These are phyloP conservation scores for Blastocystis sp. DNA, from an alignment of 352 stramenopile genomes.

Conservation along the genomic window DNA sequence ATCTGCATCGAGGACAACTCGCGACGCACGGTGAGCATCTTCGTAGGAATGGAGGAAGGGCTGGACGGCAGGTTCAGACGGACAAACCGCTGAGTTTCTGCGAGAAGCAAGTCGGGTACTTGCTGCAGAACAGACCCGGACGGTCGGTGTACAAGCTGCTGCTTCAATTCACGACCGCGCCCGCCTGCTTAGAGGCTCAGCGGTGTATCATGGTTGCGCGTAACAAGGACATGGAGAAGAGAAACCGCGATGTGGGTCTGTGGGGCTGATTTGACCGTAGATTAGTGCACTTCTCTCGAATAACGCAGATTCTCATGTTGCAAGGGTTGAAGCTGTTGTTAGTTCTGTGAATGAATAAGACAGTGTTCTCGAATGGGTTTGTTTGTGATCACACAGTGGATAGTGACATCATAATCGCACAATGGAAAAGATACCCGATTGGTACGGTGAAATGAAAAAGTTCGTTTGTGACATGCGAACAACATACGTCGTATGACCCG, in stretches of 20 bases:
- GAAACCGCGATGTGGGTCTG: not conserved
- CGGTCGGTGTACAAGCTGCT: conserved; percentile 1
- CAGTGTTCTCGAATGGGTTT: not conserved
- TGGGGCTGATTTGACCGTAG: not conserved
- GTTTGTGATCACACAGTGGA: no score
- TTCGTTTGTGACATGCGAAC: not conserved
- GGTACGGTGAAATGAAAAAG: not conserved
- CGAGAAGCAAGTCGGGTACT: not conserved
- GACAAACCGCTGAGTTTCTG: not conserved
- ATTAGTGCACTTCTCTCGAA: not conserved
- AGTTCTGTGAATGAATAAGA: not conserved
- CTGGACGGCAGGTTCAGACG: not conserved
- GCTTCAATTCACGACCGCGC: conserved; percentile 3
- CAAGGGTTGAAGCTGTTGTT: not conserved
- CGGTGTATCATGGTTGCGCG: conserved; percentile 18
- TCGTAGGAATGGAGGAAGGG: not conserved
- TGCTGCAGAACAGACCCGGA: not conserved
- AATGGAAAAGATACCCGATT: not conserved
- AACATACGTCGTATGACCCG: not conserved
- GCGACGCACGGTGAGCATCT: not conserved
- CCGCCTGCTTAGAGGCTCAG: not conserved
- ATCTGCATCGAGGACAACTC: conserved; percentile 9
- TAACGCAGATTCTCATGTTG: not conserved
- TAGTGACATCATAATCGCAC: no score
- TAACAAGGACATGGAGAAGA: conserved; percentile 32